Base-by-base conservation (phyloP, 2,329 filamentous ascomycete species). In the Xylaria sp. region DNA sequence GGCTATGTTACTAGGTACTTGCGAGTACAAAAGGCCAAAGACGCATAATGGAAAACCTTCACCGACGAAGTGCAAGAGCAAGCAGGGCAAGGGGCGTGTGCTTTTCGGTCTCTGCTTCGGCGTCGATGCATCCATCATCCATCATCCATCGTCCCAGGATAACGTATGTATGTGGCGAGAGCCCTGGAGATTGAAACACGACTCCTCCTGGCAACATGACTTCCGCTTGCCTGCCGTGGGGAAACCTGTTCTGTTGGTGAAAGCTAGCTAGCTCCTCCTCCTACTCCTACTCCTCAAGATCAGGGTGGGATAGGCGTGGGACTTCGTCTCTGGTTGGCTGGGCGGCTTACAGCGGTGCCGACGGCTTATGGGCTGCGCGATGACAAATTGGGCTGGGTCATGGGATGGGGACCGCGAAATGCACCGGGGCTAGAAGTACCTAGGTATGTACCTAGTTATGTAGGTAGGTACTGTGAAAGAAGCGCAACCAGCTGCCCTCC, bases 381-480 rank as follows among this genome's bases (percentile, higher is more conserved):
- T 53, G 50, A 53, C 50, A 53, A 53, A 53, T 53, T 32, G 24
- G 50, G 14, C 17, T 9, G 24, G 50, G 50, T 53, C 50, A 53
- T 30, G 50, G 50, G 50, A 53, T 30, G 50, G 50, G 50, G 24
- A 42, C 39, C 12, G 4, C 14, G 14, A 42, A 42, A 17, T 42
- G 39, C 39, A 42, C 5, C 39, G 39, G 39, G 39, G 14, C 11
- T 42, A 42, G 12, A 42, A 42, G 39, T 27, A 27, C 24, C 24
- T 27, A 27, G 24, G 24, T 42, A 42, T 42, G 39, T 42, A 42
- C 24, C 24, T 27, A 27, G 24, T 2, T 42, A 42, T 42, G 39
- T 42, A 42, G 2, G 11, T 11, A 8, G 3, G 3, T 9, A 42
- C 39, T 42, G 14, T 42, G 39, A 42, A 42, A 42, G 39, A 17